These are phyloP conservation scores for Magnolia kwangsiensis DNA, from an alignment of 164 flowering plant genomes.

Conservation along the genomic window DNA sequence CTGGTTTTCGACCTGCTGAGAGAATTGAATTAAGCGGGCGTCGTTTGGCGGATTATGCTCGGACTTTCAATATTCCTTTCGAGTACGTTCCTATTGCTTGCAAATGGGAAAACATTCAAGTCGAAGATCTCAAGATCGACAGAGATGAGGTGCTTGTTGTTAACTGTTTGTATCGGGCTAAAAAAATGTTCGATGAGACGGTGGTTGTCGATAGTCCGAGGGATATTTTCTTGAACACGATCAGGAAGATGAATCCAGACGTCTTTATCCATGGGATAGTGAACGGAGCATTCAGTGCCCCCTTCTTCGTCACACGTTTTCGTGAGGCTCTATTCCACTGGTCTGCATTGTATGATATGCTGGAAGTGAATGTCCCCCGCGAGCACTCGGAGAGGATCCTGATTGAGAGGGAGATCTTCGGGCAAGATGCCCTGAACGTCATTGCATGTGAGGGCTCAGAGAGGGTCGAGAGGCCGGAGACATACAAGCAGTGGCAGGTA, in stretches of 20 bases:
- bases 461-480: slow-evolving; percentile 87
- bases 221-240: slow-evolving; percentile 42
- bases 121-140: slow-evolving; percentile 69
- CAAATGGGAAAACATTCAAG: slow-evolving; percentile 68
- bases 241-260: slow-evolving; percentile 58
- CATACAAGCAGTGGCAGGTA: slow-evolving; percentile 81
- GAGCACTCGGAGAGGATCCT: slow-evolving; percentile 54
- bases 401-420: slow-evolving; percentile 60
- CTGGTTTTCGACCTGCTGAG: slow-evolving; percentile 83
- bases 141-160: slow-evolving; percentile 63
- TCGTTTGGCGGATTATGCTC: slow-evolving; percentile 61
- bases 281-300: slow-evolving; percentile 74
- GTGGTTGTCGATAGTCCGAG: slow-evolving; percentile 61
- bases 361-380: slow-evolving; percentile 66
- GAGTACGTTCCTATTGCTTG: slow-evolving; percentile 68
- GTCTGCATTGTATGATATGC: slow-evolving; percentile 77
- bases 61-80: slow-evolving; percentile 67
- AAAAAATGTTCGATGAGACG: slow-evolving; percentile 64
- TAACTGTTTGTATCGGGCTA: slow-evolving; percentile 51
- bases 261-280: slow-evolving; percentile 60
- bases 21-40: slow-evolving; percentile 77
- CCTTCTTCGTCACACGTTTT: slow-evolving; percentile 77
- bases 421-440: slow-evolving; percentile 64
- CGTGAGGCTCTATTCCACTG: slow-evolving; percentile 77
- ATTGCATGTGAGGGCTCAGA: slow-evolving; percentile 84